phyloP scores from a whole-genome alignment of 1,139 yeast species.

The Candida frijolesensis region DNA sequence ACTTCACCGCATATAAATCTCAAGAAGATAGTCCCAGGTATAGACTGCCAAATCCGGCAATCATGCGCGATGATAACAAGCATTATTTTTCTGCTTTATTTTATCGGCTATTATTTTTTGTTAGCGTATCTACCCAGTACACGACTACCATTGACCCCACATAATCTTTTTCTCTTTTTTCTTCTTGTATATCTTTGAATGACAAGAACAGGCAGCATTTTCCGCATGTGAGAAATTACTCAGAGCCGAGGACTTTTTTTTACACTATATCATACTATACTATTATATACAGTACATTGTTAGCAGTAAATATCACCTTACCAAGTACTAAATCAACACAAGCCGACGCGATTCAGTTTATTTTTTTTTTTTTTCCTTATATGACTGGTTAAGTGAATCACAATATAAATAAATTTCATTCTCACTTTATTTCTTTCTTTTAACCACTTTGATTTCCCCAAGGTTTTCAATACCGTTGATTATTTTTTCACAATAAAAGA shows the following conservation, averaged over 20 bases:
- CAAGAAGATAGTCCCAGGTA: too few species aligned
- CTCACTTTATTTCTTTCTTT: not conserved
- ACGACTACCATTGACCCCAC: not conserved
- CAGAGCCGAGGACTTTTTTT: not conserved
- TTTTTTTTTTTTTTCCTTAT: not conserved
- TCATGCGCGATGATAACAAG: not conserved
- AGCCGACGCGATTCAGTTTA: not conserved
- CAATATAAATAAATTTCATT: too few species aligned
- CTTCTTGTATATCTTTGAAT: not conserved
- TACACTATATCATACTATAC: too few species aligned
- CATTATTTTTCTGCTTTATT: not conserved
- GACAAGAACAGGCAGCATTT: too few species aligned
- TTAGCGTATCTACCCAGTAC: not conserved
- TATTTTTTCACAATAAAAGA: too few species aligned
- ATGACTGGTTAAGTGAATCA: not conserved
- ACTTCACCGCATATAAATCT: too few species aligned
- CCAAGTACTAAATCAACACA: not conserved
- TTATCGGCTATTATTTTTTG: not conserved
- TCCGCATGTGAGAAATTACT: constrained; percentile 2
- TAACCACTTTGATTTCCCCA: not conserved
- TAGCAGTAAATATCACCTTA: not conserved
- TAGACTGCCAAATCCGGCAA: not conserved
- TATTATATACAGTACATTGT: too few species aligned
- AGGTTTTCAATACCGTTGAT: too few species aligned
- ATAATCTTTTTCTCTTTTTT: not conserved